phyloP scores from a whole-genome alignment of 2,329 filamentous ascomycete species.

The Cyphellophora attinorum region DNA sequence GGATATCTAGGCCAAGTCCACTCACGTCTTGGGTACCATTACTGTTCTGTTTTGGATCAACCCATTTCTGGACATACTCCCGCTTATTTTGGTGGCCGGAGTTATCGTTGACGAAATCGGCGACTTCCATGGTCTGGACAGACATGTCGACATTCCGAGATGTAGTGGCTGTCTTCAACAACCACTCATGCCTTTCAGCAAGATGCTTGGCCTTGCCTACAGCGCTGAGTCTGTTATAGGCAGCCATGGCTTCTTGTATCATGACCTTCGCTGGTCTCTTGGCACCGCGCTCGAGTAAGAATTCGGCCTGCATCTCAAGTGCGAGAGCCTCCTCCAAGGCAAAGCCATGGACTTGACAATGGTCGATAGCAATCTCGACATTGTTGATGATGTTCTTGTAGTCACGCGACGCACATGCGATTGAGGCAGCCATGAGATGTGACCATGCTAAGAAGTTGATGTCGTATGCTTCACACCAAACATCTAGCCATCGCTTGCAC shows the following conservation, averaged over 20 bases:
- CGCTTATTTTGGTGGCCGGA: constrained; percentile 24
- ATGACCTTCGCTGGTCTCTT: constrained; percentile 49
- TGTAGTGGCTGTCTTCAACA: constrained; percentile 46
- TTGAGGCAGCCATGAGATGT: constrained; percentile 44
- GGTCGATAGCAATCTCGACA: constrained; percentile 50
- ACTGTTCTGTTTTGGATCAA: constrained; percentile 12
- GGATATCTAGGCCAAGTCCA: constrained; percentile 44
- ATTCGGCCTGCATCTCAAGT: constrained; percentile 53
- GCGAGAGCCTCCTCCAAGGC: constrained; percentile 50
- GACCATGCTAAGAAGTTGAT: constrained; percentile 53
- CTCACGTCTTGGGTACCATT: constrained; percentile 13
- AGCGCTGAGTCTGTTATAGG: constrained; percentile 50
- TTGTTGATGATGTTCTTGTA: constrained; percentile 36
- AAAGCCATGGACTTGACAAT: constrained; percentile 49
- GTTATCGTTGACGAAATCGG: constrained; percentile 14
- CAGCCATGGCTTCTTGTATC: constrained; percentile 48
- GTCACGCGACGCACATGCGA: constrained; percentile 40
- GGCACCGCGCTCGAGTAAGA: constrained; percentile 46
- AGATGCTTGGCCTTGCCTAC: constrained; percentile 50
- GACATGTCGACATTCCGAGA: constrained; percentile 43
- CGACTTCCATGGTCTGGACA: constrained; percentile 43
- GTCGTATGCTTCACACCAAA: constrained; percentile 43
- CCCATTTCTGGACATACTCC: constrained; percentile 18
- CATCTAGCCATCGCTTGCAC: constrained; percentile 44
- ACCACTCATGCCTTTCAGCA: constrained; percentile 48